Base-by-base conservation (phyloP, 2,329 filamentous ascomycete genomes). In the Botryosphaeria dothidea region DNA sequence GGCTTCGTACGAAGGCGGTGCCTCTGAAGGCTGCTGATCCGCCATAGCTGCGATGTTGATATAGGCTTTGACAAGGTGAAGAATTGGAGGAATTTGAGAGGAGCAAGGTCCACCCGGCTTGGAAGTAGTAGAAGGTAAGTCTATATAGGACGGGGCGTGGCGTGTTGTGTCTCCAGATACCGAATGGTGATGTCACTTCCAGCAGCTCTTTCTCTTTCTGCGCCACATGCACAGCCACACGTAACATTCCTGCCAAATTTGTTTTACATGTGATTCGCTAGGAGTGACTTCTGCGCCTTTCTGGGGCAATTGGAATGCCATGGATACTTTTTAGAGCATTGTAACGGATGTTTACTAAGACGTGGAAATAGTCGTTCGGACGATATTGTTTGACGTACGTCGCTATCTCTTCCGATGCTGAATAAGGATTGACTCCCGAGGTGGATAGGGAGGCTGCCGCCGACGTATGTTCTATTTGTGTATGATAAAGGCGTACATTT, bases 1-100 rank as follows among this genome's bases (percentile, higher is more conserved):
- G 23, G 67, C 68, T 63, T 75, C 74, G 65, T 77, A 77, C 29
- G 71, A 72, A 2, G 75, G 75, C 8, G 75, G 75, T 31, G 13
- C 31, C 7, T 34, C 31, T 6, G 31, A 34, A 34, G 31, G 31
- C 31, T n/a, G n/a, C n/a, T 34, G 25, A 41, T 58, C 51, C 36
- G 62, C 13, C 62, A 64, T 64, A 4, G 13, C 43, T 29, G 19
- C 4, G 34, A 21, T 61, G 51, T 6, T 21, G 38, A 46, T 3
- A 25, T n/a, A 49, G 31, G n/a, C 3, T 13, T 13, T 56, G 27
- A 1, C 19, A 3, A 60, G 23, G 31, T 34, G 31, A 34, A 11
- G 31, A 34, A 34, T 34, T n/a, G n/a, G 2, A 34, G 31, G 31
- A 34, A 29, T 36, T 7, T n/a, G 27, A n/a, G 19, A 21, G 29